Evolutionary conservation across 2,329 filamentous ascomycete genomes (phyloP), one percentile per base, ranked within the genome.

Genomic region (Salinomyces thailandicus): DNA sequence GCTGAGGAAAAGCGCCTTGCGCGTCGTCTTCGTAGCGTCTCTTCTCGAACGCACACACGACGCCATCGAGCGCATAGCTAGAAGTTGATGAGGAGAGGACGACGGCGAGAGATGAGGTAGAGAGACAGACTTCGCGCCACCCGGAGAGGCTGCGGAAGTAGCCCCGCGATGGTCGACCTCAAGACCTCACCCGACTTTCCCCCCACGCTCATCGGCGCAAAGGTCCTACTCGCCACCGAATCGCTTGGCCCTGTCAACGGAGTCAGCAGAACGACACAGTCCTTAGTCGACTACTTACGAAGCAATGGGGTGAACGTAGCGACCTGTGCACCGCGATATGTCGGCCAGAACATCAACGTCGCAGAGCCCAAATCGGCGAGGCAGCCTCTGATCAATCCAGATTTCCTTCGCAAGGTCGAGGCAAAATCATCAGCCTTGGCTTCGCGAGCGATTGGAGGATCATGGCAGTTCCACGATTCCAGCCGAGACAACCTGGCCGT

Each of bases 231-330:
- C 5, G 79, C 77, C 43, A 82, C 78, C 11, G 79, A 83, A 53
- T 82, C 77, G 1, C 78, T 81, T 39, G 79, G 78, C 3, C 79
- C 79, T 0, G 75, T 83, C 53, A 83, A 83, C 51, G 79, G 79
- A n/a, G 79, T 83, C 31, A 80, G 75, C 49, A 69, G 77, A 42
- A 83, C 79, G 4, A 83, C 79, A 0, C 63, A 77, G 47, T 81
- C 77, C 64, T 68, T 83, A 35, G 74, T 83, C 36, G 73, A 76
- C 52, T 79, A 82, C 46, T 63, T 83, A 14, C 71, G 76, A 38
- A 62, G 62, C n/a, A 63, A 82, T 46, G 78, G 75, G 14, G 77
- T 71, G 8, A 67, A 76, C 13, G 72, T 83, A 33, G 75, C 76
- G 6, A 74, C 81, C 5, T 77, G 81, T 20, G 77, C 79, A 27